phyloP scores from a whole-genome alignment of 345 rosid species.

The Melastoma malabathricum region DNA sequence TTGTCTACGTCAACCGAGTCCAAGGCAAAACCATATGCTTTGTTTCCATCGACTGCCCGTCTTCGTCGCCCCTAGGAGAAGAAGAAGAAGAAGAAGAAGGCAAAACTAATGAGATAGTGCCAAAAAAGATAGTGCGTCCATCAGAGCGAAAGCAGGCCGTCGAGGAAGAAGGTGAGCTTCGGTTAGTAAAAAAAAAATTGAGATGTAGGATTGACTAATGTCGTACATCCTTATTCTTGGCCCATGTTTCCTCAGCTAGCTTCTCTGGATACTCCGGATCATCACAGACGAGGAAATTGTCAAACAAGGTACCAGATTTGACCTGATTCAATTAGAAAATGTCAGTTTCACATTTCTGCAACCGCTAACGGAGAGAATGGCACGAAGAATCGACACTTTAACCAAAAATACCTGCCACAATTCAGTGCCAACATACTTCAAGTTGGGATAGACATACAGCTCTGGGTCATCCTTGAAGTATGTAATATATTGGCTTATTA shows the following conservation, averaged over 20 bases:
- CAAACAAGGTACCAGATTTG: conserved; percentile 91
- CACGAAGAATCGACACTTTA: neutral
- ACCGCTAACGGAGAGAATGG: neutral
- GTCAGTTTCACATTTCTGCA: neutral
- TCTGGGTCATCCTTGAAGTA: conserved; percentile 96
- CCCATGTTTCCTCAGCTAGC: conserved; percentile 93
- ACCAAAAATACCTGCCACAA: conserved; percentile 73
- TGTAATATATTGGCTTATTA: conserved; percentile 14
- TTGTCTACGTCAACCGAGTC: too few relatives aligned
- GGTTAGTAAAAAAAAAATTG: neutral
- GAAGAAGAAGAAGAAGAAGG: too few relatives aligned
- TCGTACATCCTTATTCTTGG: conserved; percentile 80
- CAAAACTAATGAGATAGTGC: too few relatives aligned
- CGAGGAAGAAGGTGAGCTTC: too few relatives aligned
- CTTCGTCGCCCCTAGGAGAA: too few relatives aligned
- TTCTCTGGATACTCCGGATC: conserved; percentile 79
- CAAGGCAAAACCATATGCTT: too few relatives aligned
- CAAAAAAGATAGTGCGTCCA: too few relatives aligned
- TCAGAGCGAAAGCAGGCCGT: too few relatives aligned
- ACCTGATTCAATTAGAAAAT: conserved; percentile 27
- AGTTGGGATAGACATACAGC: conserved; percentile 66
- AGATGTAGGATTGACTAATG: neutral
- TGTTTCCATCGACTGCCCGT: too few relatives aligned
- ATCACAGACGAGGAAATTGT: conserved; percentile 68
- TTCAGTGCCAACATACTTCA: conserved; percentile 93